A percentile compares a stretch with the other conserved stretches of the same genome.
Evolutionary conservation across 108 stramenopile genomes (phyloP).

Genomic region (Stephanodiscus minutulus): DNA sequence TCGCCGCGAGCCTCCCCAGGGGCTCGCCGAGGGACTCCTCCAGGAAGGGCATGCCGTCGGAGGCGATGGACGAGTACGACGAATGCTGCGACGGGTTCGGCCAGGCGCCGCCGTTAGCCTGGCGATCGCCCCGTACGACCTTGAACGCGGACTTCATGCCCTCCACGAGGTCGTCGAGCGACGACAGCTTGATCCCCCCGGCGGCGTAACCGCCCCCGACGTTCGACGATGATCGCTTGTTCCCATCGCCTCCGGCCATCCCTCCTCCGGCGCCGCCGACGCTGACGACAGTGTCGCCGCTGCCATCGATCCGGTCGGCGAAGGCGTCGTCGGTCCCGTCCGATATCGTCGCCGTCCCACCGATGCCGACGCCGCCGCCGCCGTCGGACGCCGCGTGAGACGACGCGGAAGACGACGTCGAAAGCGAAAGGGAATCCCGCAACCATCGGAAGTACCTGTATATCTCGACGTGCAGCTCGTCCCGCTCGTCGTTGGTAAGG

Average conservation of each 20-base stretch:
- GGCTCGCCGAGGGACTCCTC: slow-evolving; percentile 13
- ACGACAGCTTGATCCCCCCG: neutral
- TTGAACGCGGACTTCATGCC: neutral
- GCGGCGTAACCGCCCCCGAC: neutral
- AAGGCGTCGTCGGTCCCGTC: too few relatives aligned
- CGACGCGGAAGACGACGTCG: neutral
- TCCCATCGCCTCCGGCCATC: neutral
- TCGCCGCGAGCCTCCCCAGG: slow-evolving; percentile 2
- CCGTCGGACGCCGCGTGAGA: neutral
- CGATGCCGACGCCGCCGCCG: neutral
- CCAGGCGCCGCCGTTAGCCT: neutral
- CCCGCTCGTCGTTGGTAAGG: slow-evolving; percentile 11
- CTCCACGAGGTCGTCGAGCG: neutral
- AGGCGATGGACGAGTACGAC: neutral
- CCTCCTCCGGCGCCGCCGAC: neutral
- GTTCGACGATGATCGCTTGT: neutral
- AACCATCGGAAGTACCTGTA: slow-evolving; percentile 18
- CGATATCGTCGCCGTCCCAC: too few relatives aligned
- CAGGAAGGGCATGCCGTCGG: slow-evolving; percentile 9
- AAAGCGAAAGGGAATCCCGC: neutral
- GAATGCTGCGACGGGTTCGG: too few relatives aligned
- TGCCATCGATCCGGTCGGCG: too few relatives aligned
- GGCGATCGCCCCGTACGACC: neutral
- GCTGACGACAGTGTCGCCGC: too few relatives aligned
- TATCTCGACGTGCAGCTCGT: slow-evolving; percentile 23